Base-by-base conservation (phyloP, 306 rosid species). In the Astragalus membranaceus region DNA sequence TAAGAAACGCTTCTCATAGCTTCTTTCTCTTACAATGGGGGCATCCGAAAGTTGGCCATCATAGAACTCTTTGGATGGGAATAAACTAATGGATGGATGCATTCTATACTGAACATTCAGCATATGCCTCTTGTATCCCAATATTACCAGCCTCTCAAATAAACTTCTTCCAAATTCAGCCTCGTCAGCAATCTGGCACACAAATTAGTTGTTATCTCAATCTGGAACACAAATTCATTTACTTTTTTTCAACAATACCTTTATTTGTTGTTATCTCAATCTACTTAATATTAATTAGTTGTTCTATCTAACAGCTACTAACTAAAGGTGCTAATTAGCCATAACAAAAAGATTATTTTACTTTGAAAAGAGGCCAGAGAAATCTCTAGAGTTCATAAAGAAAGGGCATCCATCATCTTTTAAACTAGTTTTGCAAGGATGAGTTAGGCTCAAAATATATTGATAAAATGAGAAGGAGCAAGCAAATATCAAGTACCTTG, bases 81-180 rank as follows among this genome's bases (percentile, higher is more conserved):
- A 84, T 16, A 39, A 26, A 59, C 85, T 80, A 51, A 84, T 80
- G 16, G 83, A 74, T 53, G 88, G 85, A 74, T 77, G 88, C 88
- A 84, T 80, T 68, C 88, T 77, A 26, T 70, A 80, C 9, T 84
- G 85, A 44, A 84, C 49, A 47, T 80, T 33, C 48, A 84, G 83
- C 42, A 80, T 63, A 5, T 70, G 83, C 63, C 15, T 80, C 57
- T 44, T 56, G 47, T 59, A 57, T 20, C 83, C 85, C 57, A 77
- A 54, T 13, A 4, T 2, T 8, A 57, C 78, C 57, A 83, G 55
- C 65, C 87, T 80, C 75, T 73, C 66, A 5, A 83, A 80, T 76
- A 84, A 29, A 16, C 88, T 82, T 74, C 87, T 83, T 70, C 89
- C 85, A 36, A 75, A 85, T 10, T 70, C 77, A 56, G 84, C 84